phyloP scores from a whole-genome alignment of 441 rosid genomes.

The Euphorbia corollata region DNA sequence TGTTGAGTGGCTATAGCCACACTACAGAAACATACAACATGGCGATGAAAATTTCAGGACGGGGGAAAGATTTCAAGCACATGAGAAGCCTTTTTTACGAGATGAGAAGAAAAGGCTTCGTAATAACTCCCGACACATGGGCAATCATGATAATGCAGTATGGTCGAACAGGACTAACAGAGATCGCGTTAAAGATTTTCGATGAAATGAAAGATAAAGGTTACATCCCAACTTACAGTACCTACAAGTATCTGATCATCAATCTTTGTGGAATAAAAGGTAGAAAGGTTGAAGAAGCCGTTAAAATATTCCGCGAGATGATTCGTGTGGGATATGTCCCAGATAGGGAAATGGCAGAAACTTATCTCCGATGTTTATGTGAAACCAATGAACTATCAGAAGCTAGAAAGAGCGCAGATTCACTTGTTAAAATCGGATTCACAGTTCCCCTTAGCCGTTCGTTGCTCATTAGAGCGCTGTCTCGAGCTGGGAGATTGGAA shows the following conservation, averaged over 20 bases:
- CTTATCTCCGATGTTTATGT: conserved; percentile 61
- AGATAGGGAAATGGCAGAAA: conserved; percentile 50
- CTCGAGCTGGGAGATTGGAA: conserved; percentile 56
- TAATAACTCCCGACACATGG: conserved; percentile 65
- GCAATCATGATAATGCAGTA: conserved; percentile 80
- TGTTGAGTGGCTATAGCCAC: conserved; percentile 51
- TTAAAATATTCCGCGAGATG: conserved; percentile 62
- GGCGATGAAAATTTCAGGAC: conserved; percentile 75
- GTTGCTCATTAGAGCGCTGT: conserved; percentile 62
- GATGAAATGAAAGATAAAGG: conserved; percentile 57
- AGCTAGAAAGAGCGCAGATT: conserved; percentile 43
- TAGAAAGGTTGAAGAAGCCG: conserved; percentile 54
- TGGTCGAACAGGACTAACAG: conserved; percentile 69
- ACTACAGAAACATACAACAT: conserved; percentile 66
- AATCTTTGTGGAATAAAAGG: conserved; percentile 68
- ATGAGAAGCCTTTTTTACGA: conserved; percentile 71
- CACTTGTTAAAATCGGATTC: conserved; percentile 49
- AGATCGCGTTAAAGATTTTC: conserved; percentile 55
- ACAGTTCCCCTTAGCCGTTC: conserved; percentile 43
- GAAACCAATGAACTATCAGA: conserved; percentile 41
- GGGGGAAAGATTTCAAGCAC: conserved; percentile 70
- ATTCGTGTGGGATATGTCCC: conserved; percentile 43
- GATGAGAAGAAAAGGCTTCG: conserved; percentile 63
- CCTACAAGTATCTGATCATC: conserved; percentile 62
- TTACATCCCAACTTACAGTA: conserved; percentile 39